Evolutionary conservation across 2,329 filamentous ascomycete species (phyloP).

Genomic region (Botrytis medusae): DNA sequence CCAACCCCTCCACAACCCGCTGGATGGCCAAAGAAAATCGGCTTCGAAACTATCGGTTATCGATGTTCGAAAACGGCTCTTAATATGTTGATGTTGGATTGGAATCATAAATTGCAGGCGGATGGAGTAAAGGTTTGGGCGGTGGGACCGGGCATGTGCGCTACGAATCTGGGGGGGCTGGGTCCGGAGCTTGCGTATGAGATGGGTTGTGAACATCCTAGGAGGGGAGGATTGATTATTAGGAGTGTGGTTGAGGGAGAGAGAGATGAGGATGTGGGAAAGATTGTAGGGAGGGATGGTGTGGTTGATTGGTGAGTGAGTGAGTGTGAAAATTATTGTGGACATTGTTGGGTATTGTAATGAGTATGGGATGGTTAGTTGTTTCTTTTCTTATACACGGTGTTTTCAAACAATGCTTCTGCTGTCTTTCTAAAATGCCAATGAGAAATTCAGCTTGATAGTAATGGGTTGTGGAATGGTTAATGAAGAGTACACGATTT

Average conservation of each 20-base stretch:
- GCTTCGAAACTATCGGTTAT: slow-evolving; percentile 40
- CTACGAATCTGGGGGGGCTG: slow-evolving; percentile 46
- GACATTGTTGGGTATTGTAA: neutral
- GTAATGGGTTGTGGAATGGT: neutral
- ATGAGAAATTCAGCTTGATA: neutral
- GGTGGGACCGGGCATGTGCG: slow-evolving; percentile 50
- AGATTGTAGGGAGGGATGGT: slow-evolving; percentile 35
- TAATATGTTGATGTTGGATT: slow-evolving; percentile 52
- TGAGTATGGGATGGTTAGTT: too few relatives aligned
- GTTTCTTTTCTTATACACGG: too few relatives aligned
- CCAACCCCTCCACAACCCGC: slow-evolving; percentile 29
- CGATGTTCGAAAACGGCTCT: slow-evolving; percentile 47
- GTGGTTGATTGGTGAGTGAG: neutral
- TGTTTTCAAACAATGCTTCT: too few relatives aligned
- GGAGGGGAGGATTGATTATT: slow-evolving; percentile 43
- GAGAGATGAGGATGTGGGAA: slow-evolving; percentile 46
- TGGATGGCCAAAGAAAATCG: slow-evolving; percentile 46
- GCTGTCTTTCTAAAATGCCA: too few relatives aligned
- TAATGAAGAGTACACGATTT: neutral
- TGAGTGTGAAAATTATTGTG: neutral
- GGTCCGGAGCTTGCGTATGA: slow-evolving; percentile 24
- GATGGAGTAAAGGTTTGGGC: slow-evolving; percentile 53
- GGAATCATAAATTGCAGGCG: slow-evolving; percentile 44
- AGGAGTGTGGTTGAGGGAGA: slow-evolving; percentile 44
- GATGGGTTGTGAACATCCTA: slow-evolving; percentile 39